These are phyloP conservation scores for Penicillium psychrosexuale DNA, from an alignment of 2,329 filamentous ascomycete genomes.

Conservation along the genomic window DNA sequence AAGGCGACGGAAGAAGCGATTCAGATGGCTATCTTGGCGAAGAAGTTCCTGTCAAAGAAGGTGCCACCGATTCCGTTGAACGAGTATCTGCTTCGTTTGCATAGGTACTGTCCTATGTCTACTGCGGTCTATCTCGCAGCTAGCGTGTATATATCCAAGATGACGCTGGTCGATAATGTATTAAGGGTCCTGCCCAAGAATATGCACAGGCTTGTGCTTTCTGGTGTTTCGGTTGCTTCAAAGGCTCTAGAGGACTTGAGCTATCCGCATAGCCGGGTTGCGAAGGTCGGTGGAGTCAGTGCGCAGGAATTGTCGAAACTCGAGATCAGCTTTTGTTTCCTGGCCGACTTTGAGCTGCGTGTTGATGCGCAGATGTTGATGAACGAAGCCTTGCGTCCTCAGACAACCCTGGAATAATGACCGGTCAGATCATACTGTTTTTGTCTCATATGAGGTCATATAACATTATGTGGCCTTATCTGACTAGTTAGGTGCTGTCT, in stretches of 20 bases:
- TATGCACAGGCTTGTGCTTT: constrained; percentile 80
- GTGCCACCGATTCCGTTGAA: constrained; percentile 78
- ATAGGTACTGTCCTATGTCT: constrained; percentile 89
- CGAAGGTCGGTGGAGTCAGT: constrained; percentile 83
- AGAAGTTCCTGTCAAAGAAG: constrained; percentile 89
- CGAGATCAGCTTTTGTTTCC: constrained; percentile 85
- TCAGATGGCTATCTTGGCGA: constrained; percentile 80
- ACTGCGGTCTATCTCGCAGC: constrained; percentile 90
- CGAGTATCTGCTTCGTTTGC: constrained; percentile 81
- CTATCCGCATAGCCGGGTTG: constrained; percentile 78
- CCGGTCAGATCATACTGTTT: background rate
- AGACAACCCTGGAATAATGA: background rate
- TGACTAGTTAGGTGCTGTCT: constrained; percentile 1
- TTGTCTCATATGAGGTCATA: background rate
- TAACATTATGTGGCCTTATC: background rate
- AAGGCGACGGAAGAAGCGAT: constrained; percentile 70
- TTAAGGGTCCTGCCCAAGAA: constrained; percentile 81
- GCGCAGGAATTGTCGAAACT: constrained; percentile 75
- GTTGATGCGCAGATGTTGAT: constrained; percentile 58
- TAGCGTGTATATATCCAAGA: constrained; percentile 78
- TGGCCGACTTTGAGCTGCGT: constrained; percentile 77
- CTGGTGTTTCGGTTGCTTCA: constrained; percentile 81
- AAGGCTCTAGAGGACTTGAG: constrained; percentile 92
- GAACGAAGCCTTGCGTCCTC: constrained; percentile 39
- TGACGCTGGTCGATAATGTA: constrained; percentile 72